Base-by-base conservation (phyloP, 306 rosid genomes). In the Chamaecrista fasciculata region DNA sequence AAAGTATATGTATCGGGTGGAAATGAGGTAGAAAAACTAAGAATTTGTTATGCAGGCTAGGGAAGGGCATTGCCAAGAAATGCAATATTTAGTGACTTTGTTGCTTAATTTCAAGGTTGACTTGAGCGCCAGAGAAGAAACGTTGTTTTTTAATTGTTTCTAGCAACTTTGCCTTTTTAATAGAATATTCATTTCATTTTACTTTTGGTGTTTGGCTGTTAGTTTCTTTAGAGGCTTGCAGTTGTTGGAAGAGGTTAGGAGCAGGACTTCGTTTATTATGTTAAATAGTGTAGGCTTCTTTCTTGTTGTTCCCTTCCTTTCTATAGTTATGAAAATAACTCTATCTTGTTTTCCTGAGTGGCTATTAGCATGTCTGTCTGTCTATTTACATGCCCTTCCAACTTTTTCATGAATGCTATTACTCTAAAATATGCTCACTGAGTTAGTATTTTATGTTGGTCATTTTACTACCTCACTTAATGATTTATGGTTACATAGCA, bases 301-400 rank as follows among this genome's bases (percentile, higher is more conserved):
- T 1, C 20, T 29, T 23, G 5, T 47, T 16, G 5, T 47, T 47
- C 8, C n/a, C n/a, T n/a, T 2, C 21, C n/a, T 46, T 46, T n/a
- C n/a, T 1, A 1, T 3, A 7, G 3, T 19, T 20, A 10, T 4
- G 8, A 20, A 19, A 19, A 37, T 37, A 37, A 36, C 29, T 59
- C 25, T 19, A 18, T 19, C 18, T 46, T 11, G 65, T 4, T 59
- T 9, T 16, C n/a, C 34, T 26, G 46, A 2, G 16, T 59, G 47
- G 66, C 66, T 60, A 10, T 36, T 36, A 60, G 49, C 49, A 61
- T 20, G 49, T 21, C 29, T 31, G 21, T 62, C 48, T 62, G 51
- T 40, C 21, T 7, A 39, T 21, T 21, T 11, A 39, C 14, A 1
- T 2, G 21, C 33, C 51, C 67, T 20, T 37, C 50, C 67, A 21